phyloP scores from a whole-genome alignment of 2,329 filamentous ascomycete species.

The Ceratocystis smalleyi region DNA sequence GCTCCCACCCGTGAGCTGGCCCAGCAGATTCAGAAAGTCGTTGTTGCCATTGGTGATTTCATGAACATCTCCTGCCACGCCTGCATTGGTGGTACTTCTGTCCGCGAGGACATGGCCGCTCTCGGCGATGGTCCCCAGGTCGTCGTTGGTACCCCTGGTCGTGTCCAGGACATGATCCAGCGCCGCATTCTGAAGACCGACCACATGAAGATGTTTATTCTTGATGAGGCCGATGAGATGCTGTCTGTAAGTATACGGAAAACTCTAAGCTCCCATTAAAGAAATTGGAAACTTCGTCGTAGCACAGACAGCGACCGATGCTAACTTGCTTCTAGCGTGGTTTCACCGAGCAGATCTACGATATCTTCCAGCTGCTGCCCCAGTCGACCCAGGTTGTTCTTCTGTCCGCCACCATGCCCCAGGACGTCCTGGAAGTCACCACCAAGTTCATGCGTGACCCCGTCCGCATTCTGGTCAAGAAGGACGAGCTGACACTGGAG shows the following conservation, averaged over 20 bases:
- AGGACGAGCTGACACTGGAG: slow-evolving; percentile 97
- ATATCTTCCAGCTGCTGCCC: slow-evolving; percentile 97
- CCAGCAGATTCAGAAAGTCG: slow-evolving; percentile 98
- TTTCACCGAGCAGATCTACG: slow-evolving; percentile 99
- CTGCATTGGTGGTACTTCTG: slow-evolving; percentile 96
- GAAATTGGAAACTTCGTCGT: not conserved
- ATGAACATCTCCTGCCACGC: slow-evolving; percentile 99
- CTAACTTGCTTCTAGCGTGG: slow-evolving; percentile 50
- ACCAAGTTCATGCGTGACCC: slow-evolving; percentile 99
- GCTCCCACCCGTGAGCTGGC: slow-evolving; percentile 96
- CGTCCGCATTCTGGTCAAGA: slow-evolving; percentile 98
- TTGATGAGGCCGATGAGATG: slow-evolving; percentile 99
- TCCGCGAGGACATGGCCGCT: slow-evolving; percentile 97
- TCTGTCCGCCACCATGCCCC: slow-evolving; percentile 94
- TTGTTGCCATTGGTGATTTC: slow-evolving; percentile 97
- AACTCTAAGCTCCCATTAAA: slow-evolving; percentile 17
- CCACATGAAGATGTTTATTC: slow-evolving; percentile 98
- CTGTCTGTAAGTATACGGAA: slow-evolving; percentile 51
- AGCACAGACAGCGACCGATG: not conserved
- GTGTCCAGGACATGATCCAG: slow-evolving; percentile 99
- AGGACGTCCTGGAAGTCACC: slow-evolving; percentile 97
- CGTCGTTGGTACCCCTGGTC: slow-evolving; percentile 92
- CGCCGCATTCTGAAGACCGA: slow-evolving; percentile 94
- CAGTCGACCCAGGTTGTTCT: slow-evolving; percentile 98
- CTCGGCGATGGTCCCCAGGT: slow-evolving; percentile 92